These are phyloP conservation scores for Corylus avellana DNA, from an alignment of 306 rosid species.

Conservation along the genomic window DNA sequence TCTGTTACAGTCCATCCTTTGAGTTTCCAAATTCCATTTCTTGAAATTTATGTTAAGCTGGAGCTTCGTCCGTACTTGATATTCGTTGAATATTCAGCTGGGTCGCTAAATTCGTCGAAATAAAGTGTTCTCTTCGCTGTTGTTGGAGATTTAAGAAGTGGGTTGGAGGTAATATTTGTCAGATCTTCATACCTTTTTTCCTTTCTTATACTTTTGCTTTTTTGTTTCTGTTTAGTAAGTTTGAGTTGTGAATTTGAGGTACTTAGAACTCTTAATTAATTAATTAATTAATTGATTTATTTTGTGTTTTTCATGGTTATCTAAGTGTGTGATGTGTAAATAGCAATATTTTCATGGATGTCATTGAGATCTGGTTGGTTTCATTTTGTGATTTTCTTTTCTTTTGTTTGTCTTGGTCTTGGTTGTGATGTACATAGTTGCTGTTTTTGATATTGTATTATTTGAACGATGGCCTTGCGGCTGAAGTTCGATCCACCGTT, in stretches of 20 bases:
- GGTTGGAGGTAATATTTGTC: slow-evolving; percentile 50
- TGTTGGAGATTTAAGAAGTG: slow-evolving; percentile 45
- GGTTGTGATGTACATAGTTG: neutral
- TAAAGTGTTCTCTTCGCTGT: slow-evolving; percentile 24
- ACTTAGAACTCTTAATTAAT: slow-evolving; percentile 27
- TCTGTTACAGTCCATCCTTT: slow-evolving; percentile 4
- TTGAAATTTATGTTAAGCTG: slow-evolving; percentile 5
- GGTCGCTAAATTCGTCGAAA: slow-evolving; percentile 61
- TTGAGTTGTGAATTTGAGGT: slow-evolving; percentile 13
- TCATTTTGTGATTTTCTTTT: neutral
- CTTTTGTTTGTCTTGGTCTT: neutral
- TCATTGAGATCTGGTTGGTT: slow-evolving; percentile 37
- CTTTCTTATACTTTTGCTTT: slow-evolving; percentile 7
- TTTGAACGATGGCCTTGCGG: neutral
- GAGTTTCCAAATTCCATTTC: slow-evolving; percentile 15
- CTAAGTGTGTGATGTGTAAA: slow-evolving; percentile 10
- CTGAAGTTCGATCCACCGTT: neutral
- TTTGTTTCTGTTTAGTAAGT: slow-evolving; percentile 25
- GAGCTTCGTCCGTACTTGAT: slow-evolving; percentile 7
- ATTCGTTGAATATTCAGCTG: slow-evolving; percentile 30
- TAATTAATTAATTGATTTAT: slow-evolving; percentile 22
- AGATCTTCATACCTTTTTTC: slow-evolving; percentile 45
- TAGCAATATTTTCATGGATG: slow-evolving; percentile 4
- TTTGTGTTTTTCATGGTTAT: slow-evolving; percentile 14
- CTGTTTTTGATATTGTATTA: neutral